phyloP scores from a whole-genome alignment of 768 basidiomycete species.

The Butyriboletus loyo region DNA sequence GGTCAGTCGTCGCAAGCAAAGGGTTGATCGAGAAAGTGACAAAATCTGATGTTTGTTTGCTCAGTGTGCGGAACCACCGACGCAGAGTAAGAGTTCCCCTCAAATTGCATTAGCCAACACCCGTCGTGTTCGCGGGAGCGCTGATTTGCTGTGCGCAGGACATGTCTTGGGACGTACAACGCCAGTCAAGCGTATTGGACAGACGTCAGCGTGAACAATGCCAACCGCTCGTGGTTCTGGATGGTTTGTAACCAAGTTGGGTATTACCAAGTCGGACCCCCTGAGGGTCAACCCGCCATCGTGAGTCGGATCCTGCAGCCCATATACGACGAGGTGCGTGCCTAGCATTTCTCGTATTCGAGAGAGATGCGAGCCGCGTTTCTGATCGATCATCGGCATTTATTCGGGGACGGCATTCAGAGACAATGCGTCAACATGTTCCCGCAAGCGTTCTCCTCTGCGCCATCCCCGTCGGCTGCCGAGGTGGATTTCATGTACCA shows the following conservation, averaged over 20 bases:
- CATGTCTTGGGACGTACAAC: slow-evolving; percentile 44
- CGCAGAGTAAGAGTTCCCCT: slow-evolving; percentile 44
- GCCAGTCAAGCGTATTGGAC: slow-evolving; percentile 44
- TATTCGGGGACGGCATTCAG: too few species aligned
- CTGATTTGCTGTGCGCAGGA: slow-evolving; percentile 31
- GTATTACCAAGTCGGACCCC: slow-evolving; percentile 41
- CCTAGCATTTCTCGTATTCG: too few species aligned
- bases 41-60: neutral
- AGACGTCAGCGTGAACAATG: slow-evolving; percentile 53
- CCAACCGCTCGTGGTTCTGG: slow-evolving; percentile 67
- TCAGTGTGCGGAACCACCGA: slow-evolving; percentile 51
- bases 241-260: slow-evolving; percentile 74
- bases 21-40: neutral
- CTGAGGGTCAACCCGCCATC: slow-evolving; percentile 32
- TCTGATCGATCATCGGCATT: slow-evolving; percentile 1
- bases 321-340: slow-evolving; percentile 25
- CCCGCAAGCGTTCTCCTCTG: slow-evolving; percentile 50
- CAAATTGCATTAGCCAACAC: neutral
- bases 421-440: slow-evolving; percentile 73
- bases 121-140: neutral
- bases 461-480: slow-evolving; percentile 42
- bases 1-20: slow-evolving; percentile 36
- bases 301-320: slow-evolving; percentile 34
- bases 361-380: neutral
- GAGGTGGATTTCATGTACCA: slow-evolving; percentile 49